Conservation (phyloP, 129 eudicot species). For the Escallonia herrerae region DNA sequence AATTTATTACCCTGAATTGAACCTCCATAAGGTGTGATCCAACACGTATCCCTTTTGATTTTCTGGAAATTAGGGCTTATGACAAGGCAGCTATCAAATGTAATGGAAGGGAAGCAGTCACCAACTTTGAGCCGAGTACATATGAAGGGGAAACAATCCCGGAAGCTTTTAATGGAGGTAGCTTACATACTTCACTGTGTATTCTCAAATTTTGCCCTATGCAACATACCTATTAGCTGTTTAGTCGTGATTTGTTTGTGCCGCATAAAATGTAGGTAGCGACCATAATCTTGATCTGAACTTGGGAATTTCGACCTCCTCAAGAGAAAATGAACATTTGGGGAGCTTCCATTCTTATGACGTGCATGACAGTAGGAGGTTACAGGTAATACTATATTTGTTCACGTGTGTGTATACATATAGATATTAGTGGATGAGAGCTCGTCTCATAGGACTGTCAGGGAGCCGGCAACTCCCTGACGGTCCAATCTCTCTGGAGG, state of each 20-base stretch:
- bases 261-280: constrained; percentile 23
- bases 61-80: constrained; percentile 51
- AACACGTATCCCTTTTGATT: constrained; percentile 29
- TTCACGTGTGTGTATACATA: too few species aligned
- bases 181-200: not conserved
- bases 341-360: constrained; percentile 21
- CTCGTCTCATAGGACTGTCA: too few species aligned
- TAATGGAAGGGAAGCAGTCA: constrained; percentile 69
- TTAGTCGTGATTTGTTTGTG: not conserved
- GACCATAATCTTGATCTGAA: constrained; percentile 50
- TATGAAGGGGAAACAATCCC: constrained; percentile 30
- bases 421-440: too few species aligned
- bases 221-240: not conserved
- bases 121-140: constrained; percentile 57
- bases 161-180: constrained; percentile 30
- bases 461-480: too few species aligned
- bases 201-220: not conserved
- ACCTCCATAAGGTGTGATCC: constrained; percentile 29
- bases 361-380: constrained; percentile 25
- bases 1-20: constrained; percentile 17
- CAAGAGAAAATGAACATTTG: constrained; percentile 32
- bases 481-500: too few species aligned
- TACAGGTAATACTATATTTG: constrained; percentile 22
- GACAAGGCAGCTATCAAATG: constrained; percentile 65
- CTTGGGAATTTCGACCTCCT: constrained; percentile 52